Evolutionary conservation across 2,329 filamentous ascomycete species (phyloP).

Genomic region (Fonsecaea monophora): DNA sequence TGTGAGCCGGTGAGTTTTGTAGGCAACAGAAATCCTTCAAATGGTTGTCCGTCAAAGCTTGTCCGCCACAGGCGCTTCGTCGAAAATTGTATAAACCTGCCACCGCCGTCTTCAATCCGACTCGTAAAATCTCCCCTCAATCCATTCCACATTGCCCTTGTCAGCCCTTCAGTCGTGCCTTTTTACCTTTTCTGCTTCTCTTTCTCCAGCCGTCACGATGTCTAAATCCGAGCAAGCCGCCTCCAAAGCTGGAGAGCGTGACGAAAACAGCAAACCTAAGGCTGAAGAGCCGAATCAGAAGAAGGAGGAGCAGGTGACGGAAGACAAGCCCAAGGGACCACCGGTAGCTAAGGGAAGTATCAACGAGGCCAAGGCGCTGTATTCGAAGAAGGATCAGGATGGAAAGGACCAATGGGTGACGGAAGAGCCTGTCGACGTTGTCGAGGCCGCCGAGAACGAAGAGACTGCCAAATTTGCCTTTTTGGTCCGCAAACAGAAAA

Average conservation of each 20-base stretch:
- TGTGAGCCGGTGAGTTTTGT: not conserved
- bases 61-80: not conserved
- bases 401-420: constrained; percentile 64
- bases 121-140: not conserved
- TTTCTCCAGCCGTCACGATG: not conserved
- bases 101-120: not conserved
- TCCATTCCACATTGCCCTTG: not conserved
- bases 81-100: not conserved
- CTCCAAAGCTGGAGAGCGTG: constrained; percentile 4
- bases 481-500: constrained; percentile 64
- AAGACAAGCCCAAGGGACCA: constrained; percentile 16
- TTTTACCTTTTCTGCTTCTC: not conserved
- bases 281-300: not conserved
- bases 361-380: constrained; percentile 56
- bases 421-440: constrained; percentile 61
- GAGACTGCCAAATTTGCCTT: constrained; percentile 68
- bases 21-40: constrained; percentile 7
- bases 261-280: not conserved
- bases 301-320: constrained; percentile 17
- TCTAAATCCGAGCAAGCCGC: not conserved
- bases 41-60: not conserved
- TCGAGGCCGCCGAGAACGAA: constrained; percentile 65
- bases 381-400: constrained; percentile 59
- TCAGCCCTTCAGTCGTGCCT: not conserved
- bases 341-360: constrained; percentile 43